Conservation (phyloP, 2,329 filamentous ascomycete genomes). For the Aspergillus sp. region DNA sequence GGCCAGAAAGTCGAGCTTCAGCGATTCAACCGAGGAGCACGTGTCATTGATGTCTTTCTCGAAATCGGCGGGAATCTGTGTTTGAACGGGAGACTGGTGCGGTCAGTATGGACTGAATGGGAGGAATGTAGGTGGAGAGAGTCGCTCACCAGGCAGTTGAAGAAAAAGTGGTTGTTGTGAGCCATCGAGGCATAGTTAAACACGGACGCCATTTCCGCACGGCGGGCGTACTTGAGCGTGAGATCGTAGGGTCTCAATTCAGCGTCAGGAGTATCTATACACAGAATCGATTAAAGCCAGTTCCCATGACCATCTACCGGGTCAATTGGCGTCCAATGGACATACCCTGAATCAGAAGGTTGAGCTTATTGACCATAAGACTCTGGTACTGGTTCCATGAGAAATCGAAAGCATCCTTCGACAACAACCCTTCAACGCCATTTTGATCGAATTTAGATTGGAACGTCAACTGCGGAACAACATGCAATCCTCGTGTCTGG, state of each 20-base stretch:
- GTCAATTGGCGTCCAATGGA: not conserved
- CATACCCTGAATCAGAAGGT: constrained; percentile 63
- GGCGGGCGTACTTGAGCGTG: constrained; percentile 67
- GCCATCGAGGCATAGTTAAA: constrained; percentile 98
- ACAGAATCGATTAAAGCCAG: constrained; percentile 1
- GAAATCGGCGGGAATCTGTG: constrained; percentile 52
- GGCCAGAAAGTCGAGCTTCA: constrained; percentile 70
- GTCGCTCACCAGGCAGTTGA: constrained; percentile 38
- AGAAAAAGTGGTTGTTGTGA: constrained; percentile 69
- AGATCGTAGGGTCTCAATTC: constrained; percentile 59
- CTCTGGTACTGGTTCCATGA: constrained; percentile 80
- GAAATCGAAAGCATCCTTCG: constrained; percentile 60
- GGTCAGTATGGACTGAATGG: too few species aligned
- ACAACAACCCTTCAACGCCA: constrained; percentile 66
- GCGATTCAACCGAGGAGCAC: constrained; percentile 77
- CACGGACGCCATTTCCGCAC: constrained; percentile 66
- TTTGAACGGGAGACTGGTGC: constrained; percentile 34
- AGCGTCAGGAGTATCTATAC: constrained; percentile 57
- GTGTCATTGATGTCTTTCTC: constrained; percentile 55
- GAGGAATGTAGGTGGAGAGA: not conserved
- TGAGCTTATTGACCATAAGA: constrained; percentile 67
- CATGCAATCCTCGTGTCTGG: constrained; percentile 36
- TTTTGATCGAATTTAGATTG: constrained; percentile 40
- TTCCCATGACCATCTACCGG: not conserved
- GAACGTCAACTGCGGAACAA: constrained; percentile 45